Percentiles rank a stretch among this genome's conserved stretches.
Conservation (phyloP, 345 rosid genomes). For the Eucalyptus polybractea region DNA sequence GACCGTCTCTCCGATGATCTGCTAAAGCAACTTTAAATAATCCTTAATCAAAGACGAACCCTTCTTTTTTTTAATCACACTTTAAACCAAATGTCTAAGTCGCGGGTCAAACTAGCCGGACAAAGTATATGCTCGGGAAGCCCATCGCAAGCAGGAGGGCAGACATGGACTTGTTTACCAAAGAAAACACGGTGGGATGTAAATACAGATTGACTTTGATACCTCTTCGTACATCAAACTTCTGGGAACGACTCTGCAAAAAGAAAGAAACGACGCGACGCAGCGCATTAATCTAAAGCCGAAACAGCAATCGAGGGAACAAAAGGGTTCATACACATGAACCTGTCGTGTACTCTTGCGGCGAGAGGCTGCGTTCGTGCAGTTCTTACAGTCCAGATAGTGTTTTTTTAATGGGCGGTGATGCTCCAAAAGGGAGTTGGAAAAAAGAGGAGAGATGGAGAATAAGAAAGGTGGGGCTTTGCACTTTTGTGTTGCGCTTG, state of each 20-base stretch:
- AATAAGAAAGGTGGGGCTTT: background rate
- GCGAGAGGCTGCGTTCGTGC: background rate
- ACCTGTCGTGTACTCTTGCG: background rate
- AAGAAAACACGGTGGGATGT: background rate
- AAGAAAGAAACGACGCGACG: background rate
- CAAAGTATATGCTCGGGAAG: background rate
- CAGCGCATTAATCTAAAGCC: background rate
- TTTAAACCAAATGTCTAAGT: background rate
- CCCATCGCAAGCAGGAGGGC: background rate
- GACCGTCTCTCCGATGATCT: conserved; percentile 62
- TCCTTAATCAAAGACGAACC: background rate
- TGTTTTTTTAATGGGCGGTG: background rate
- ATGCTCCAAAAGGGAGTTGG: background rate
- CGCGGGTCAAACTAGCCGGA: background rate
- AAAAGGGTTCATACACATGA: background rate
- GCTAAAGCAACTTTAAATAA: background rate
- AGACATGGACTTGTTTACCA: background rate
- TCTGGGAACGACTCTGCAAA: conserved; percentile 65
- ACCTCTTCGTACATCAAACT: conserved; percentile 93
- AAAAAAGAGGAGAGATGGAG: background rate
- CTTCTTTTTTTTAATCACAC: background rate
- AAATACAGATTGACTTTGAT: background rate
- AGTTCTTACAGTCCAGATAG: background rate
- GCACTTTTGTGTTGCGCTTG: background rate
- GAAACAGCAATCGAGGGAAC: background rate